Conservation (phyloP, 352 stramenopile genomes). For the Pythium dissotocum region DNA sequence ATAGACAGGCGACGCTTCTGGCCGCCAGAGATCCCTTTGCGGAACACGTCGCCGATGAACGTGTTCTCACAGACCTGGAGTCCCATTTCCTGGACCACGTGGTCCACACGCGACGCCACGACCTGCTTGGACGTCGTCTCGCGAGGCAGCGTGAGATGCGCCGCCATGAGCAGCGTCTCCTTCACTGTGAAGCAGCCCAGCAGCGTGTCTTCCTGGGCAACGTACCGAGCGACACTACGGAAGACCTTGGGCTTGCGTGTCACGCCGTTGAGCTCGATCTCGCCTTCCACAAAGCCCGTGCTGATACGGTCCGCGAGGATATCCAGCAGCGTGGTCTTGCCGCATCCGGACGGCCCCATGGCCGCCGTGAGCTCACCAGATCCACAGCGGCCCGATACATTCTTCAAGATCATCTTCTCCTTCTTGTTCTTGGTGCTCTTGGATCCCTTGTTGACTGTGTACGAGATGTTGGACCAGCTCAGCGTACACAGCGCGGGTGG, state of each 20-base stretch:
- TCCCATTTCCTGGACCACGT: too few species aligned
- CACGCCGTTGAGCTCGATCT: constrained; percentile 46
- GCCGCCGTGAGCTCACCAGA: constrained; percentile 43
- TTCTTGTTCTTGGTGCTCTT: background rate
- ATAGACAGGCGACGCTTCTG: constrained; percentile 93
- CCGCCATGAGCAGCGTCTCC: too few species aligned
- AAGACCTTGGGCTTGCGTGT: constrained; percentile 28
- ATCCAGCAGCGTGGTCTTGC: constrained; percentile 47
- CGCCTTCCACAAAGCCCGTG: constrained; percentile 42
- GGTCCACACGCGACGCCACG: too few species aligned
- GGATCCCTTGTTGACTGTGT: constrained; percentile 21
- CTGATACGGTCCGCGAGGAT: constrained; percentile 58
- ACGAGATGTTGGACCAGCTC: constrained; percentile 33
- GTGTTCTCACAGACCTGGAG: too few species aligned
- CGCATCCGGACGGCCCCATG: constrained; percentile 38
- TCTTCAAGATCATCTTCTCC: constrained; percentile 33
- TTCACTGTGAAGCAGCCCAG: constrained; percentile 11
- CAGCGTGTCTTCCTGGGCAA: constrained; percentile 44
- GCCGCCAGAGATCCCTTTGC: constrained; percentile 83
- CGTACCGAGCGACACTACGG: constrained; percentile 32
- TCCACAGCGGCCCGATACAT: constrained; percentile 38
- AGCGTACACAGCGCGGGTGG: constrained; percentile 27
- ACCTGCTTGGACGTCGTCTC: too few species aligned
- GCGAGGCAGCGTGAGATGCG: too few species aligned
- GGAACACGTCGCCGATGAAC: constrained; percentile 67